Conservation (phyloP, 257 asterid genomes). For the Capsicum baccatum region DNA sequence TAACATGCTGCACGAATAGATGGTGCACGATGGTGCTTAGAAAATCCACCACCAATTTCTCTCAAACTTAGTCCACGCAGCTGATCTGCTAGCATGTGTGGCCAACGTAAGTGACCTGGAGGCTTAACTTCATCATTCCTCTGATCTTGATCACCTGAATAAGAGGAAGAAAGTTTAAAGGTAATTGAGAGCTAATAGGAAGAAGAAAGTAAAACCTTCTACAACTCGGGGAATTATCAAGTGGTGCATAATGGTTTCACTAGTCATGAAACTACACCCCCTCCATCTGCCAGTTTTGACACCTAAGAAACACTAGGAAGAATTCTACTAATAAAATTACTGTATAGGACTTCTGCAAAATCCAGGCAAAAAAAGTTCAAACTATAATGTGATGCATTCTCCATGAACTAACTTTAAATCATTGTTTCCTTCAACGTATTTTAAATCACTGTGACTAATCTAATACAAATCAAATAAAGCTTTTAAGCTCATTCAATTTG, state of each 20-base stretch:
- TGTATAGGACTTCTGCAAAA: neutral
- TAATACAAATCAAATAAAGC: neutral
- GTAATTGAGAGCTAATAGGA: constrained; percentile 29
- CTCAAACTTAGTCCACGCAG: constrained; percentile 87
- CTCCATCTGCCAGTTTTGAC: constrained; percentile 13
- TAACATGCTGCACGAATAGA: constrained; percentile 90
- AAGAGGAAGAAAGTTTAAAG: constrained; percentile 43
- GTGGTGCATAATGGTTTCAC: constrained; percentile 19
- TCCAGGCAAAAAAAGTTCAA: neutral
- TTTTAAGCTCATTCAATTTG: constrained; percentile 4
- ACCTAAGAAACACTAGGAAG: constrained; percentile 3
- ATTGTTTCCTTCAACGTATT: constrained; percentile 12
- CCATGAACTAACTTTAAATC: neutral
- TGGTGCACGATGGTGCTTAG: constrained; percentile 94
- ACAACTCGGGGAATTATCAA: neutral
- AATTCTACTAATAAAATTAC: neutral
- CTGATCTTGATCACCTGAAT: constrained; percentile 64
- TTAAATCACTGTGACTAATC: constrained; percentile 12
- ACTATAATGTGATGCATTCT: neutral
- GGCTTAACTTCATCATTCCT: constrained; percentile 53
- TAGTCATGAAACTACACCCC: neutral
- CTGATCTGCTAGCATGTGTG: constrained; percentile 88
- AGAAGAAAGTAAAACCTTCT: constrained; percentile 13
- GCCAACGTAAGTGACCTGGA: constrained; percentile 85
- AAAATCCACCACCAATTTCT: constrained; percentile 95